Conservation (phyloP, 129 eudicot genomes). For the Mikania micrantha region DNA sequence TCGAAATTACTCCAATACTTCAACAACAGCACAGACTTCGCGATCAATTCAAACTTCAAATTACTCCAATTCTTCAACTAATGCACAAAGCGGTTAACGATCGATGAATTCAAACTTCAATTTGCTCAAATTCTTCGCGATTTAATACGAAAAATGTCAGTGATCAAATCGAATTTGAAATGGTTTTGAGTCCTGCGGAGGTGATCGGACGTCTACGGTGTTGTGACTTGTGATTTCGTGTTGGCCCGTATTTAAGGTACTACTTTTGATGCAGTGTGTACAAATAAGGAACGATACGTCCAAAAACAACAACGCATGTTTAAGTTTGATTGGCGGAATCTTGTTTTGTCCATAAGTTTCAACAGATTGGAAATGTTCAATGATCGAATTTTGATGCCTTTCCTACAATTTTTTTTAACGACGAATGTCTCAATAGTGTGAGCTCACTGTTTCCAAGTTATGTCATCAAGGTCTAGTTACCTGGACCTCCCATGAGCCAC, state of each 20-base stretch:
- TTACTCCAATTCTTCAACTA: too few species aligned
- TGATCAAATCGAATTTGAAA: neutral
- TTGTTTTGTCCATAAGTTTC: neutral
- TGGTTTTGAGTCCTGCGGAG: neutral
- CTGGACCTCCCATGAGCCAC: too few species aligned
- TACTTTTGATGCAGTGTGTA: constrained; percentile 23
- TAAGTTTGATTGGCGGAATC: constrained; percentile 14
- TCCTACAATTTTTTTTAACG: too few species aligned
- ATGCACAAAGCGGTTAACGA: too few species aligned
- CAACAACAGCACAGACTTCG: neutral
- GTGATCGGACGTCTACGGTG: constrained; percentile 11
- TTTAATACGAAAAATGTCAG: neutral
- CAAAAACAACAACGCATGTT: constrained; percentile 17
- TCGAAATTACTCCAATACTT: neutral
- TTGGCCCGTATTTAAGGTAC: neutral
- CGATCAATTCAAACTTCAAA: neutral
- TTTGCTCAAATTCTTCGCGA: too few species aligned
- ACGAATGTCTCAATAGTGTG: too few species aligned
- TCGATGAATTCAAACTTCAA: too few species aligned
- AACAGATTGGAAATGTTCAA: too few species aligned
- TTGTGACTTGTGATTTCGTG: neutral
- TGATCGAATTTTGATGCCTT: too few species aligned
- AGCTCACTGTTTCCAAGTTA: too few species aligned
- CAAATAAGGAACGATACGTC: constrained; percentile 5
- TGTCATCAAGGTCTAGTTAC: too few species aligned